Conservation (phyloP, 2,329 filamentous ascomycete genomes). For the Claviceps capensis region DNA sequence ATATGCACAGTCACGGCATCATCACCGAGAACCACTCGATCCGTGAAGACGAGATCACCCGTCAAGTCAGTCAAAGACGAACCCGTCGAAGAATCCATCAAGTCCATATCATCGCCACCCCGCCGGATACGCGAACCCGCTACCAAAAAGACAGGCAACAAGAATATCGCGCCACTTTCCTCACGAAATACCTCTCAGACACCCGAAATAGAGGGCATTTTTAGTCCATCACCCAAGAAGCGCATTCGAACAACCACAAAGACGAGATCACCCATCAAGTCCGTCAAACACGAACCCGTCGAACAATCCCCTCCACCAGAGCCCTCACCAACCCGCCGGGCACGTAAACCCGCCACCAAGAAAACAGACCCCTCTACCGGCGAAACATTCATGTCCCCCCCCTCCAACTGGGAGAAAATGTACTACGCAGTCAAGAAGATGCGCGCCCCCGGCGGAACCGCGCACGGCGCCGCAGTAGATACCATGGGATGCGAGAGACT, state of each 20-base stretch:
- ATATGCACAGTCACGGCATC: too few relatives aligned
- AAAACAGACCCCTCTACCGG: conserved; percentile 27
- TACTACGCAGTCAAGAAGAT: conserved; percentile 69
- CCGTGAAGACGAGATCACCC: too few relatives aligned
- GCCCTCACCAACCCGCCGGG: conserved; percentile 14
- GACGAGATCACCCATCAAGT: conserved; percentile 8
- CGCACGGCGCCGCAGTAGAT: conserved; percentile 74
- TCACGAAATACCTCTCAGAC: conserved; percentile 6
- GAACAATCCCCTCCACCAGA: conserved; percentile 13
- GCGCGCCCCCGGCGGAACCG: conserved; percentile 41
- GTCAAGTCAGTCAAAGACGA: too few relatives aligned
- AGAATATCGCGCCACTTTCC: conserved; percentile 11
- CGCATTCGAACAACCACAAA: conserved; percentile 11
- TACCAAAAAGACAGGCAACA: conserved; percentile 7
- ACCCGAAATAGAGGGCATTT: conserved; percentile 44
- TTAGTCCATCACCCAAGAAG: conserved; percentile 16
- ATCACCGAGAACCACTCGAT: too few relatives aligned
- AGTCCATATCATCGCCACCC: too few relatives aligned
- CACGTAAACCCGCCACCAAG: conserved; percentile 34
- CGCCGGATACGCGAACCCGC: too few relatives aligned
- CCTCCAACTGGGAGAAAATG: conserved; percentile 70
- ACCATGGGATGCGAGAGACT: conserved; percentile 91
- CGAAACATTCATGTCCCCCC: conserved; percentile 36
- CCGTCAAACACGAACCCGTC: conserved; percentile 24
- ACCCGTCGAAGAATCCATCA: too few relatives aligned